Base-by-base conservation (phyloP, 2,329 filamentous ascomycete species). In the Arachnomyces sp. region DNA sequence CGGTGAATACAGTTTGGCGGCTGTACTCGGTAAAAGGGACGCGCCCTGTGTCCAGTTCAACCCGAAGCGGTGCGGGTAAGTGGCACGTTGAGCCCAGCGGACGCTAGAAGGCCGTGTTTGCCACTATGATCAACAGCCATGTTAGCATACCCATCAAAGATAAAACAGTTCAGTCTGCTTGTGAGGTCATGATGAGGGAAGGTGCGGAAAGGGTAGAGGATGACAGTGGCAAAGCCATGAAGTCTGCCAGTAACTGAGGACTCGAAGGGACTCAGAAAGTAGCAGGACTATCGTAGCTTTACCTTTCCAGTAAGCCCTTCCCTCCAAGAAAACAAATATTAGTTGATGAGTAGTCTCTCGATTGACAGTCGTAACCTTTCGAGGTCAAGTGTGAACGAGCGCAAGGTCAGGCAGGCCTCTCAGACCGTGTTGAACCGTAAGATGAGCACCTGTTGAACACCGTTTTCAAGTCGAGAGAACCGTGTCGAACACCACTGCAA, bases 1-100 rank as follows among this genome's bases (percentile, higher is more conserved):
- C 66, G 77, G 78, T 50, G 79, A 84, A 79, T 83, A 79, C 79
- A 79, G 71, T 59, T 79, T 81, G 74, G 59, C 76, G 75, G 65
- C 64, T 51, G 48, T 51, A 49, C 36, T 46, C 42, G 53, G 59
- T 56, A 49, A 49, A 29, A 25, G 20, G 20, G 20, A 25, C 20
- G 20, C 20, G 20, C 20, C 20, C 20, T 25, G 5, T 25, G 20
- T 25, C 20, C 20, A 25, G 20, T 9, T 25, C 5, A 25, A 25
- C 20, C 20, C 5, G 9, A 25, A 25, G 20, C 20, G 20, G 5
- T 25, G 20, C 20, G 40, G 37, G 50, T 39, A 12, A 28, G 38
- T 39, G 17, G 33, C 34, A 38, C 38, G n/a, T 25, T 25, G 20
- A 25, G 20, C 20, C 20, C 9, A 25, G 40, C 11, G 38, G 12